Evolutionary conservation across 495 filamentous ascomycete species (phyloP).

Genomic region (Aspergillus wentii): DNA sequence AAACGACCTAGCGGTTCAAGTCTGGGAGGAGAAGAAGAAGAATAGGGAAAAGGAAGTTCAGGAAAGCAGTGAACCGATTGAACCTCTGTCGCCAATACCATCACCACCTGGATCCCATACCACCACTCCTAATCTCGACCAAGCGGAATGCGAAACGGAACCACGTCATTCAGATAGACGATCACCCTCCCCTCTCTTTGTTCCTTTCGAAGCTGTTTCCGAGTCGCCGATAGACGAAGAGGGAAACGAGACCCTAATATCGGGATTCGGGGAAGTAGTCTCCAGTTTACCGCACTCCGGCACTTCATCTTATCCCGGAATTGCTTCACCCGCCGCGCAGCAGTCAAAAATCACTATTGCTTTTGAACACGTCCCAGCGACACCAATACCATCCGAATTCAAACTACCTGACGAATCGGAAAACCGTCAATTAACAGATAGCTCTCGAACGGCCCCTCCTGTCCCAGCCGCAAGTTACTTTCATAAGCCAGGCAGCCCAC

Average conservation of each 20-base stretch:
- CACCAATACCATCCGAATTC: slow-evolving; percentile 13
- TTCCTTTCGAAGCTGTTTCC: slow-evolving; percentile 8
- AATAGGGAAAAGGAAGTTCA: background rate
- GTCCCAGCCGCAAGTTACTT: background rate
- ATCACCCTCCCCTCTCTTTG: slow-evolving; percentile 15
- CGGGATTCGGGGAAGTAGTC: no score
- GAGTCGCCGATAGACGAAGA: slow-evolving; percentile 5
- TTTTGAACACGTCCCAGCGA: slow-evolving; percentile 5
- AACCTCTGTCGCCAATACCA: slow-evolving; percentile 2
- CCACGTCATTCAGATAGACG: background rate
- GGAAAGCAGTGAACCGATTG: background rate
- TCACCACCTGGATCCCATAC: no score
- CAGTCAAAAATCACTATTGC: background rate
- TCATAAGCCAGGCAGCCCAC: background rate
- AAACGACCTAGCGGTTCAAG: slow-evolving; percentile 23
- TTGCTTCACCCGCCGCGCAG: background rate
- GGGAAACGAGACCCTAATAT: no score
- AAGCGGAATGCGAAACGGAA: background rate
- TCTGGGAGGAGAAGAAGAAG: slow-evolving; percentile 27
- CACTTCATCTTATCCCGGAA: background rate
- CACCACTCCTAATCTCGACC: no score
- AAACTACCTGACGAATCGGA: slow-evolving; percentile 14
- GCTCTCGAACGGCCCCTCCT: background rate
- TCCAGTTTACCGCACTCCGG: background rate
- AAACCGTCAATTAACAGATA: slow-evolving; percentile 2